phyloP scores from a whole-genome alignment of 2,329 filamentous ascomycete species.

The Capronia coronata region DNA sequence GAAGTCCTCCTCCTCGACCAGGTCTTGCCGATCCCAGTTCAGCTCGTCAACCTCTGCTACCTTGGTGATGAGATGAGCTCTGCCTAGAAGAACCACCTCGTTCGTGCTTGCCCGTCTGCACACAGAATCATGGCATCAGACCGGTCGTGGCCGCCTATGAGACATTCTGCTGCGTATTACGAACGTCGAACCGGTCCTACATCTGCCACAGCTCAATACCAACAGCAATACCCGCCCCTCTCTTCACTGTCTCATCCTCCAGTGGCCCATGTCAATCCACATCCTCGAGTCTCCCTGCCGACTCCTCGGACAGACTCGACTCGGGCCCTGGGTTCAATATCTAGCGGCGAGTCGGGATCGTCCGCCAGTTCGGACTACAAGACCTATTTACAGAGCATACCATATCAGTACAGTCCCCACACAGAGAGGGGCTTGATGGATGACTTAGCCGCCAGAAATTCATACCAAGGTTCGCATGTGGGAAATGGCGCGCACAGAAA shows the following conservation, averaged over 20 bases:
- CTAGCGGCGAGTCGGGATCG: constrained; percentile 25
- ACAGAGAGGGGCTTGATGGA: constrained; percentile 10
- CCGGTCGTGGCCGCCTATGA: constrained; percentile 15
- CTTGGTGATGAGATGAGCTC: constrained; percentile 15
- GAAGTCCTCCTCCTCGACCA: constrained; percentile 15
- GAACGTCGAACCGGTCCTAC: constrained; percentile 3
- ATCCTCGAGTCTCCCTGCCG: background rate
- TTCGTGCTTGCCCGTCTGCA: background rate
- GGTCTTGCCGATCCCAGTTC: constrained; percentile 3
- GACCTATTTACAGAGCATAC: constrained; percentile 13
- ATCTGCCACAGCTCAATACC: constrained; percentile 4
- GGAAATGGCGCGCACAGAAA: constrained; percentile 4
- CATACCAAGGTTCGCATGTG: constrained; percentile 9
- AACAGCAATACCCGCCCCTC: constrained; percentile 4
- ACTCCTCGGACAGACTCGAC: constrained; percentile 12
- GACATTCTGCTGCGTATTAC: constrained; percentile 16
- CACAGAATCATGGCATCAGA: constrained; percentile 12
- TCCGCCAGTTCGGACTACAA: constrained; percentile 21
- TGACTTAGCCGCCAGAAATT: constrained; percentile 9
- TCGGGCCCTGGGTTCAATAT: constrained; percentile 23
- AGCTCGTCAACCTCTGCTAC: constrained; percentile 5
- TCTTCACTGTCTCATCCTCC: constrained; percentile 7
- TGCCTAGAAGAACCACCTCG: background rate
- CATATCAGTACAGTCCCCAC: constrained; percentile 18
- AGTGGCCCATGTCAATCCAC: constrained; percentile 14